These are phyloP conservation scores for Barnettozyma hawaiiensis DNA, from an alignment of 1,139 yeast genomes.

Conservation along the genomic window DNA sequence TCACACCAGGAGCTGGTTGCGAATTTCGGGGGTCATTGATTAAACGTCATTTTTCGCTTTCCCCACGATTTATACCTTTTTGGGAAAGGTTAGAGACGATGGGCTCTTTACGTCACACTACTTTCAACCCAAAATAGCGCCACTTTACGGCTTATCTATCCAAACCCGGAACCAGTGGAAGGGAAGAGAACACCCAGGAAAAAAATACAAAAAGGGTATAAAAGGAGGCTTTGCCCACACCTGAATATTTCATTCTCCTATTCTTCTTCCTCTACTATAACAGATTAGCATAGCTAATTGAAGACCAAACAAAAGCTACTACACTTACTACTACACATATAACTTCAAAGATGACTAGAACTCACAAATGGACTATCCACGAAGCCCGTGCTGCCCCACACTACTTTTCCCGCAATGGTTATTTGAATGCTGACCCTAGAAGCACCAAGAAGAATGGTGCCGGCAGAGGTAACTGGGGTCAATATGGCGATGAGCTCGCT, in stretches of 20 bases:
- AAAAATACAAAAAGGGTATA: not conserved
- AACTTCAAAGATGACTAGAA: slow-evolving; percentile 60
- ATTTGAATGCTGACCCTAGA: slow-evolving; percentile 60
- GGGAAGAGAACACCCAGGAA: too few relatives aligned
- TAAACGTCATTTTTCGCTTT: slow-evolving; percentile 3
- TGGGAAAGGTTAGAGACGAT: not conserved
- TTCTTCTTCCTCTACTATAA: not conserved
- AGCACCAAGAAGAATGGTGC: slow-evolving; percentile 78
- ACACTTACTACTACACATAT: not conserved
- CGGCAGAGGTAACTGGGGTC: slow-evolving; percentile 77
- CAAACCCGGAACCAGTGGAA: too few relatives aligned
- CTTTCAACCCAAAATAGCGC: not conserved
- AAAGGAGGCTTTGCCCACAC: not conserved
- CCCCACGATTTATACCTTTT: slow-evolving; percentile 4
- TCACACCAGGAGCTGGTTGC: not conserved
- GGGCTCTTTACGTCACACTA: not conserved
- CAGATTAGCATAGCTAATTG: not conserved
- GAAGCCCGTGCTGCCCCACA: slow-evolving; percentile 56
- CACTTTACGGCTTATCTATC: not conserved
- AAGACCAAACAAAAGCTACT: not conserved
- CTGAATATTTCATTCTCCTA: not conserved
- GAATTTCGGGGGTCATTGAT: slow-evolving; percentile 2
- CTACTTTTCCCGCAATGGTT: slow-evolving; percentile 75
- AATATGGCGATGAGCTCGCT: slow-evolving; percentile 58
- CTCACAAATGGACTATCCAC: slow-evolving; percentile 71